A percentile compares a stretch with the other conserved stretches of the same genome.
Evolutionary conservation across 768 basidiomycete species (phyloP).

Genomic region (Hydnomerulius pinastri): DNA sequence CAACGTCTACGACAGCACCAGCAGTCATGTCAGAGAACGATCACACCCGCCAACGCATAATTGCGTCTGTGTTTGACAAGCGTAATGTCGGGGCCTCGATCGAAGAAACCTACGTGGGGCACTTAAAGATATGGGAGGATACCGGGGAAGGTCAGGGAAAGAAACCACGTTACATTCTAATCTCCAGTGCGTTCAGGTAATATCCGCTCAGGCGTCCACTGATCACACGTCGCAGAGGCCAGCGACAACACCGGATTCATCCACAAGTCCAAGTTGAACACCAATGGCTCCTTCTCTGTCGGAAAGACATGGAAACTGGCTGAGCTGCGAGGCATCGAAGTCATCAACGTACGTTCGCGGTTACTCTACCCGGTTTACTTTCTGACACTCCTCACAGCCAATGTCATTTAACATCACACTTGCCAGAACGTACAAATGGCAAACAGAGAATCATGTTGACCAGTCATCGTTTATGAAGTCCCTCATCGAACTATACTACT

Average conservation of each 20-base stretch:
- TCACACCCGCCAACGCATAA: conserved; percentile 68
- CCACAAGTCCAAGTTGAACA: conserved; percentile 96
- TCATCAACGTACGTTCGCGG: conserved; percentile 60
- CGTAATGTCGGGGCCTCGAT: conserved; percentile 62
- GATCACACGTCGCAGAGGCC: conserved; percentile 46
- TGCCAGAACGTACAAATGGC: conserved; percentile 89
- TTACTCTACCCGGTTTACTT: conserved; percentile 14
- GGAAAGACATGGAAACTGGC: conserved; percentile 93
- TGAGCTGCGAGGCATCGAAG: conserved; percentile 81
- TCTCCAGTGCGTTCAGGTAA: conserved; percentile 72
- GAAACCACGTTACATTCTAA: conserved; percentile 89
- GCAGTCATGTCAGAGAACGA: conserved; percentile 41
- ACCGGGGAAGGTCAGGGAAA: conserved; percentile 65
- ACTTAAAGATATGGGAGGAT: conserved; percentile 95
- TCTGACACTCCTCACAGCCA: conserved; percentile 44
- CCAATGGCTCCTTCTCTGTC: conserved; percentile 92
- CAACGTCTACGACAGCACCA: no score
- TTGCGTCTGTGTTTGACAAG: conserved; percentile 80
- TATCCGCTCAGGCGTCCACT: not conserved
- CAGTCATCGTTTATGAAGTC: conserved; percentile 73
- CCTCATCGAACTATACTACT: conserved; percentile 61
- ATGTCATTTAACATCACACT: conserved; percentile 78
- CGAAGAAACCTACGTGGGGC: conserved; percentile 82
- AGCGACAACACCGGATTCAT: conserved; percentile 67
- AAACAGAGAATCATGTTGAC: conserved; percentile 73